phyloP scores from a whole-genome alignment of 164 flowering plant genomes.

The Chimonanthus praecox region DNA sequence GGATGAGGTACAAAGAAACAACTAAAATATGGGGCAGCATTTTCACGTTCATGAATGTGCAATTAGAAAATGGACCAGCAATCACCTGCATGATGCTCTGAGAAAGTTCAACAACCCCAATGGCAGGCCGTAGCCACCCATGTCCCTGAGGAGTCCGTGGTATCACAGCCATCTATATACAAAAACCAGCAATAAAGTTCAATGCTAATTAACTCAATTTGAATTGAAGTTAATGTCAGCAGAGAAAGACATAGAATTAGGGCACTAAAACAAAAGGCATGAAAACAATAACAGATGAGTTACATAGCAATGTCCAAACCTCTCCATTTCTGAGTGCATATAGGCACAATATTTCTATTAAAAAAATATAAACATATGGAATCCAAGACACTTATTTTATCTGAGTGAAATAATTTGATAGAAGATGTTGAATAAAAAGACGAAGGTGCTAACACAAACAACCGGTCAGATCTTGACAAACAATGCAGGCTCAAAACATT shows the following conservation, averaged over 20 bases:
- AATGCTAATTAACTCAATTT: not conserved
- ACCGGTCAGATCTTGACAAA: too few species aligned
- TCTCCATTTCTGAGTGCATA: not conserved
- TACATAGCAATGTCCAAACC: not conserved
- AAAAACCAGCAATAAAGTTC: not conserved
- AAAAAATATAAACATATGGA: not conserved
- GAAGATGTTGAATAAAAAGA: too few species aligned
- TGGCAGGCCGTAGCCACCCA: constrained; percentile 86
- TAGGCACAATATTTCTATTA: not conserved
- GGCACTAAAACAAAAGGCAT: not conserved
- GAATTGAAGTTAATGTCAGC: not conserved
- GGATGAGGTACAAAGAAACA: too few species aligned
- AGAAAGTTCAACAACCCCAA: constrained; percentile 76
- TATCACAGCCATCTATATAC: constrained; percentile 75
- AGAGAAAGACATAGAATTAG: not conserved
- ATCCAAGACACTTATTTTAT: too few species aligned
- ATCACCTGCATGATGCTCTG: constrained; percentile 74
- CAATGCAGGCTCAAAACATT: too few species aligned
- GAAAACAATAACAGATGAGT: not conserved
- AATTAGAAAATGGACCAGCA: not conserved
- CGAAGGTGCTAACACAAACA: too few species aligned
- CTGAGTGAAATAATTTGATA: too few species aligned
- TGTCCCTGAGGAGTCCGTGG: constrained; percentile 75
- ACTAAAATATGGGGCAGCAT: too few species aligned
- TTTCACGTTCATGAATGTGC: too few species aligned